Percentiles rank a stretch among this genome's conserved stretches.
These are phyloP conservation scores for Hyphochytrium catenoides DNA, from an alignment of 352 stramenopile genomes.

Conservation along the genomic window DNA sequence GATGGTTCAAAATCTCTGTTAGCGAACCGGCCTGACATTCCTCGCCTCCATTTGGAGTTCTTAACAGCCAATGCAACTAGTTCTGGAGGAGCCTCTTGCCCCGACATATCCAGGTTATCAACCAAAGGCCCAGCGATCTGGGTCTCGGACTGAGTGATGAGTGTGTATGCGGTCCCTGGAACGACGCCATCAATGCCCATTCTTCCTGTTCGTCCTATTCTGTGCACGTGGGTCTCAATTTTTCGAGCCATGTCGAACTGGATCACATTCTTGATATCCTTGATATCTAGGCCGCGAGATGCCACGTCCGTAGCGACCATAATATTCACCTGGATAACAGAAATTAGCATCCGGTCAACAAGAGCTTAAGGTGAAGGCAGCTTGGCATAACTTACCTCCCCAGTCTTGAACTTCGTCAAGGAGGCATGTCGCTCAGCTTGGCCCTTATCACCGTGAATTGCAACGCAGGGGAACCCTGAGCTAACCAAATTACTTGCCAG, in stretches of 20 bases:
- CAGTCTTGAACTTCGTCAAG: slow-evolving; percentile 29
- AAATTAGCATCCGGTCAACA: no score
- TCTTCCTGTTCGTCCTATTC: slow-evolving; percentile 56
- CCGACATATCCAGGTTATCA: slow-evolving; percentile 51
- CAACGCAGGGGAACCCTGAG: slow-evolving; percentile 14
- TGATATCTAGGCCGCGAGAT: slow-evolving; percentile 56
- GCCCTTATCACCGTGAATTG: slow-evolving; percentile 50
- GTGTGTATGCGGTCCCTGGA: slow-evolving; percentile 45
- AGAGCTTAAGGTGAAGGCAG: no score
- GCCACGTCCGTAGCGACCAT: slow-evolving; percentile 65
- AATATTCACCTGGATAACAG: slow-evolving; percentile 10
- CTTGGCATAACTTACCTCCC: slow-evolving; percentile 18
- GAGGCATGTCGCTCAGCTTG: slow-evolving; percentile 42
- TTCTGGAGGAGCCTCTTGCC: slow-evolving; percentile 22
- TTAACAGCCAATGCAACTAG: slow-evolving; percentile 23
- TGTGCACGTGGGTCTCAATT: slow-evolving; percentile 70
- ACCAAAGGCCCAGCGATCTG: slow-evolving; percentile 48
- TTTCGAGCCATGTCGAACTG: slow-evolving; percentile 74
- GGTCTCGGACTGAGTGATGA: slow-evolving; percentile 37
- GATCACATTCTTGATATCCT: slow-evolving; percentile 65
- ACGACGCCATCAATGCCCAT: slow-evolving; percentile 52
- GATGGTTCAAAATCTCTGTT: neutral
- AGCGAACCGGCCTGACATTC: neutral
- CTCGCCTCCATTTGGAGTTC: slow-evolving; percentile 4
- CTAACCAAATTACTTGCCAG: slow-evolving; percentile 29